Evolutionary conservation across 2,329 filamentous ascomycete genomes (phyloP), one percentile per base, ranked within the genome.

Genomic region (Cladosporium cucumerinum): DNA sequence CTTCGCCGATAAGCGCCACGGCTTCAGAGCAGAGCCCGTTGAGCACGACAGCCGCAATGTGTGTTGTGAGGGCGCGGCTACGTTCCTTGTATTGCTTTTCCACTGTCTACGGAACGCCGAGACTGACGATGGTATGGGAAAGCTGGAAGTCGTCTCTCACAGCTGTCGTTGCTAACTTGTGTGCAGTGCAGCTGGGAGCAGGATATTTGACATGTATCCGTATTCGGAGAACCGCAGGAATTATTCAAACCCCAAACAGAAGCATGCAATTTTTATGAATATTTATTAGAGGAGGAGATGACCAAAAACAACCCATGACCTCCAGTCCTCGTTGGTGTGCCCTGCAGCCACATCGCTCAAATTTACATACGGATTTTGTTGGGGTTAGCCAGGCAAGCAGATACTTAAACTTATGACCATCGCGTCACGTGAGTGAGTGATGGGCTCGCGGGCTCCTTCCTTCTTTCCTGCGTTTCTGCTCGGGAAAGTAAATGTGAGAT

Each of bases 1-100:
- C 18, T n/a, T 46, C 25, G 55, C 55, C 32, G 36, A 58, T 58
- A 58, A 28, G 55, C 55, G 21, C 36, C 26, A 54, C 18, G 18
- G 26, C 49, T 52, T 52, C 49, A 54, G 51, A 54, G 26, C 49
- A 54, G 51, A 54, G 26, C 14, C 51, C 51, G 51, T 32, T 54
- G 51, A 32, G 51, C 26, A 32, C 51, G 26, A 52, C 49, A 52
- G 49, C 18, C 49, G 28, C 14, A 43, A 10, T 3, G 10, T 10
- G 8, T n/a, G 7, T n/a, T 43, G 18, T 43, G 18, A 43, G 18
- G 18, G 18, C 36, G n/a, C 39, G 39, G 39, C 39, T 46, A 21
- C n/a, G 39, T 46, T 23, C 39, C 4, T 2, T 7, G 16, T 21
- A 12, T 46, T 12, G n/a, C 5, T 46, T 46, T 12, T 46, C n/a